Evolutionary conservation across 2,329 filamentous ascomycete species (phyloP).

Genomic region (Aspergillus sp.): DNA sequence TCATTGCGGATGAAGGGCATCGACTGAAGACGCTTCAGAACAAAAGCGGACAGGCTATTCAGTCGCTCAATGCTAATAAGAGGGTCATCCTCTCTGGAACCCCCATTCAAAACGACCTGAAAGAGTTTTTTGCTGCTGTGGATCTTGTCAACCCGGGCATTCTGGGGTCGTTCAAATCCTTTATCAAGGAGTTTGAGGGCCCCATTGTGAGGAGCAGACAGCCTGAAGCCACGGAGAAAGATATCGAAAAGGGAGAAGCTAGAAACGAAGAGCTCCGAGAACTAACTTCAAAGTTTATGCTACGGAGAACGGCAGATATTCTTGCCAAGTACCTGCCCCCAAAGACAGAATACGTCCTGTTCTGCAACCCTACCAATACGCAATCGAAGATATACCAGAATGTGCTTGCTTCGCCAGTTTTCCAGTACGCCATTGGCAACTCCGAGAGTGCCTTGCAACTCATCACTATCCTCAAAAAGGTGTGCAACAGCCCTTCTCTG

Average conservation of each 20-base stretch:
- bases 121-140: conserved; percentile 67
- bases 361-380: conserved; percentile 61
- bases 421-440: conserved; percentile 61
- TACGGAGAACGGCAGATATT: conserved; percentile 66
- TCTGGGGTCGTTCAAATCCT: conserved; percentile 61
- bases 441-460: conserved; percentile 65
- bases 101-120: conserved; percentile 67
- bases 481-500: conserved; percentile 69
- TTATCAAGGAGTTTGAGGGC: conserved; percentile 64
- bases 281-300: conserved; percentile 64
- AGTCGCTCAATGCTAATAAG: conserved; percentile 61
- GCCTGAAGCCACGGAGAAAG: conserved; percentile 60
- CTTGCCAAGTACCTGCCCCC: conserved; percentile 64
- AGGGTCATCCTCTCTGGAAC: conserved; percentile 66
- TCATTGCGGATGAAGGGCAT: conserved; percentile 70
- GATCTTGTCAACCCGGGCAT: conserved; percentile 69
- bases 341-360: conserved; percentile 67
- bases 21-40: conserved; percentile 68
- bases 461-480: conserved; percentile 71
- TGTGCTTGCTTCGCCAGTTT: conserved; percentile 65
- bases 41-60: conserved; percentile 66
- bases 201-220: conserved; percentile 65
- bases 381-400: conserved; percentile 63
- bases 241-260: conserved; percentile 64
- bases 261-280: conserved; percentile 61